Base-by-base conservation (phyloP, 495 filamentous ascomycete species). In the Terfezia boudieri region DNA sequence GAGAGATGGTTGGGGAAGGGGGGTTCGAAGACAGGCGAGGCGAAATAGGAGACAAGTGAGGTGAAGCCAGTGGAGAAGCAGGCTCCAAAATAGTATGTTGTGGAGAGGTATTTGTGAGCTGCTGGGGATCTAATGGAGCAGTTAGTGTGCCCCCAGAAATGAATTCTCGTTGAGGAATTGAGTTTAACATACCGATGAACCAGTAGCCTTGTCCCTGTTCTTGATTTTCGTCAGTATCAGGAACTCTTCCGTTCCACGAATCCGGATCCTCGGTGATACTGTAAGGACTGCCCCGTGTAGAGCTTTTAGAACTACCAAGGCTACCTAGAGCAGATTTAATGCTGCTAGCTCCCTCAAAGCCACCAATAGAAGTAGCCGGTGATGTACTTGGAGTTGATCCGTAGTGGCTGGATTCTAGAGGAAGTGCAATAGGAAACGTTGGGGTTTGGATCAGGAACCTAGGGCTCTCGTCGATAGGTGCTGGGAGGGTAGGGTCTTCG, bases 341-440 rank as follows among this genome's bases (percentile, higher is more conserved):
- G 41, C 41, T 46, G 41, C 41, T 46, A 26, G 55, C 51, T 50
- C 55, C 61, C 17, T 63, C 61, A 54, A 60, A 63, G n/a, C 61
- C 62, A 46, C 59, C 53, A 32, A 54, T 57, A 0, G 62, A 64
- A 6, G 62, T 64, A 46, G 56, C 59, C 23, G 62, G 62, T 23
- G 62, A 64, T 36, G 61, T 56, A 53, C 57, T 52, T 14, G 62
- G 49, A 22, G 59, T 61, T 36, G 55, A 54, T 55, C 58, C 52
- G 52, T 60, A 60, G 9, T 58, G 52, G 12, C 41, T 4, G 41
- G 12, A 20, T 46, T 8, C 41, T 14, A 46, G 41, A 14, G 12
- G 4, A 46, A 46, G 2, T 14, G 1, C 41, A 4, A 14, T 14
- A 14, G 41, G 12, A 20, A 46, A 46, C 1, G 41, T 20, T 14